These are phyloP conservation scores for Trichophyton equinum DNA, from an alignment of 2,329 filamentous ascomycete species.

Conservation along the genomic window DNA sequence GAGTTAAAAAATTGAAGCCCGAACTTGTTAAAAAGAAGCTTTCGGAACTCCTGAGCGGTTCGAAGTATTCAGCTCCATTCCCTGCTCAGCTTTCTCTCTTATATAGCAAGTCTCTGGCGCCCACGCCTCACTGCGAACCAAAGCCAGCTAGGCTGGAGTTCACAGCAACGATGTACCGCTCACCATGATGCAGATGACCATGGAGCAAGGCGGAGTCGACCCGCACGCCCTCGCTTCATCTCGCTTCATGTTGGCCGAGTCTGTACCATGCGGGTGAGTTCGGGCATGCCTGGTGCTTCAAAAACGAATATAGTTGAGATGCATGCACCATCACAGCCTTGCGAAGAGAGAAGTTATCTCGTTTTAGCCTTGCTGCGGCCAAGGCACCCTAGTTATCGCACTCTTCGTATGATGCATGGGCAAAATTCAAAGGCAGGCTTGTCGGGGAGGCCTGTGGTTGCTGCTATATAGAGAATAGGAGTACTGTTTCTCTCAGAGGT, in stretches of 20 bases:
- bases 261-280: neutral
- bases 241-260: neutral
- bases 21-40: neutral
- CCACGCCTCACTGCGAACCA: neutral
- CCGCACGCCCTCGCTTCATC: neutral
- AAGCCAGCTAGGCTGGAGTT: neutral
- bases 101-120: neutral
- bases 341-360: neutral
- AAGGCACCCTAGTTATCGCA: neutral
- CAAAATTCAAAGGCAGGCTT: neutral
- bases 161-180: neutral
- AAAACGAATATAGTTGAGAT: neutral
- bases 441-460: neutral
- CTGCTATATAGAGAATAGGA: neutral
- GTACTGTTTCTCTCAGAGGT: neutral
- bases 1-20: neutral
- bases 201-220: neutral
- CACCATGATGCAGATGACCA: neutral
- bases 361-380: neutral
- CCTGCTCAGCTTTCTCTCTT: neutral
- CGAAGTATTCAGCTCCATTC: neutral
- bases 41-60: neutral
- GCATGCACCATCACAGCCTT: neutral
- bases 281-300: neutral
- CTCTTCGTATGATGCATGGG: neutral